These are phyloP conservation scores for Zalaria sp. DNA, from an alignment of 2,329 filamentous ascomycete species.

Conservation along the genomic window DNA sequence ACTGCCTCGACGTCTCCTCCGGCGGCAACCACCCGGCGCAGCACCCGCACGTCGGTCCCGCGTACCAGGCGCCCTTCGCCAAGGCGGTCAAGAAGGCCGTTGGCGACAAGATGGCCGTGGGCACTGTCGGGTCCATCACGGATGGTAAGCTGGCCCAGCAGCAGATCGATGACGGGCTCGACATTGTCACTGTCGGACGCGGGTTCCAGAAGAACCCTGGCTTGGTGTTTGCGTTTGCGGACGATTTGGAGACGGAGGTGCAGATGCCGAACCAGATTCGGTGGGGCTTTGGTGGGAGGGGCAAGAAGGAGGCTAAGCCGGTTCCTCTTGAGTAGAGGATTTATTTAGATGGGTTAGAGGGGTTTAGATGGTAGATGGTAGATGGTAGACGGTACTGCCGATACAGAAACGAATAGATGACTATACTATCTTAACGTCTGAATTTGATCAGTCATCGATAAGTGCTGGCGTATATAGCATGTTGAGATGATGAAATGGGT, in stretches of 20 bases:
- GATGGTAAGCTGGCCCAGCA: conserved; percentile 54
- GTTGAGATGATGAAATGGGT: no score
- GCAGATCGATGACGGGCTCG: conserved; percentile 39
- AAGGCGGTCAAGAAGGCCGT: conserved; percentile 58
- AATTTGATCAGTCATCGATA: no score
- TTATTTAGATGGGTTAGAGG: no score
- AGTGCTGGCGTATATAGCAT: no score
- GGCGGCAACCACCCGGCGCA: conserved; percentile 51
- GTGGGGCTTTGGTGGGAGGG: conserved; percentile 41
- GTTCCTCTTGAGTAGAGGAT: background rate
- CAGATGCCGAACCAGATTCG: conserved; percentile 58
- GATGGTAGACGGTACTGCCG: no score
- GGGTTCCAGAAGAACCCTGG: conserved; percentile 74
- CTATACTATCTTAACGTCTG: no score
- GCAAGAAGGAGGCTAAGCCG: conserved; percentile 18
- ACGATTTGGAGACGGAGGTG: conserved; percentile 56
- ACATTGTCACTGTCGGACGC: conserved; percentile 60
- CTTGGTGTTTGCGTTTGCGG: conserved; percentile 51
- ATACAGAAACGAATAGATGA: no score
- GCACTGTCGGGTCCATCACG: conserved; percentile 61
- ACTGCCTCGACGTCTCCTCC: conserved; percentile 70
- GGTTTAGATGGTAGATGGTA: no score
- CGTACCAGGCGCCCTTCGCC: conserved; percentile 63
- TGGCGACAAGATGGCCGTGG: conserved; percentile 57
- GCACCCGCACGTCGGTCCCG: conserved; percentile 45